Conservation (phyloP, 2,329 filamentous ascomycete species). For the Exserohilum turcica region DNA sequence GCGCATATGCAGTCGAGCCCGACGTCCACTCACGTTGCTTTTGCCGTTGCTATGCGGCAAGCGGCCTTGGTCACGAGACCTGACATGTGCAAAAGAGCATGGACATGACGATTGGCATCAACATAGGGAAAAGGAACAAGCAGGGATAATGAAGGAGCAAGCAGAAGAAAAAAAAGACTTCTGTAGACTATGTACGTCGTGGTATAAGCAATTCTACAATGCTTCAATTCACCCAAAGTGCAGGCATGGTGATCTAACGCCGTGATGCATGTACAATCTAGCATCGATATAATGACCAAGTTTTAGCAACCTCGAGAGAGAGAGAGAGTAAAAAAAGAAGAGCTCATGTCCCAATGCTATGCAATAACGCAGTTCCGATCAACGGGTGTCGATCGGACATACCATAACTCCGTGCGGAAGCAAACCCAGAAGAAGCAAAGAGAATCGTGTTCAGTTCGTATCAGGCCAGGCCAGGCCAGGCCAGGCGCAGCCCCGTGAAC, state of each 20-base stretch:
- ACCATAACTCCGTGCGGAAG: slow-evolving; percentile 19
- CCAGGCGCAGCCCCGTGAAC: slow-evolving; percentile 1
- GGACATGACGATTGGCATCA: not conserved
- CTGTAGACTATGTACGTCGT: not conserved
- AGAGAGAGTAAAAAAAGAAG: too few species aligned
- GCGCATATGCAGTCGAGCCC: slow-evolving; percentile 19
- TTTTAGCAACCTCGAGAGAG: slow-evolving; percentile 8
- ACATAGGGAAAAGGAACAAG: not conserved
- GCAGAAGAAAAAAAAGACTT: not conserved
- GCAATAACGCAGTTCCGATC: slow-evolving; percentile 15
- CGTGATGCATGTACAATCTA: slow-evolving; percentile 30
- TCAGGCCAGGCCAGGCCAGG: slow-evolving; percentile 8
- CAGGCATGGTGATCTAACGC: slow-evolving; percentile 6
- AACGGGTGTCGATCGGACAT: slow-evolving; percentile 3
- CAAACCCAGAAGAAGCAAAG: slow-evolving; percentile 3
- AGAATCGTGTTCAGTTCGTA: slow-evolving; percentile 16
- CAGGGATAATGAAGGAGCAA: not conserved
- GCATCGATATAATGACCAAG: slow-evolving; percentile 14
- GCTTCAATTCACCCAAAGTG: not conserved
- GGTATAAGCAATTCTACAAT: slow-evolving; percentile 2
- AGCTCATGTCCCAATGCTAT: slow-evolving; percentile 17
- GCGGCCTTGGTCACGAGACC: slow-evolving; percentile 3
- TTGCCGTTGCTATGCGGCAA: slow-evolving; percentile 5
- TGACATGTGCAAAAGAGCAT: not conserved
- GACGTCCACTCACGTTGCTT: slow-evolving; percentile 11